Conservation (phyloP, 192 early-diverging fungal species). For the Coemansia sp. region DNA sequence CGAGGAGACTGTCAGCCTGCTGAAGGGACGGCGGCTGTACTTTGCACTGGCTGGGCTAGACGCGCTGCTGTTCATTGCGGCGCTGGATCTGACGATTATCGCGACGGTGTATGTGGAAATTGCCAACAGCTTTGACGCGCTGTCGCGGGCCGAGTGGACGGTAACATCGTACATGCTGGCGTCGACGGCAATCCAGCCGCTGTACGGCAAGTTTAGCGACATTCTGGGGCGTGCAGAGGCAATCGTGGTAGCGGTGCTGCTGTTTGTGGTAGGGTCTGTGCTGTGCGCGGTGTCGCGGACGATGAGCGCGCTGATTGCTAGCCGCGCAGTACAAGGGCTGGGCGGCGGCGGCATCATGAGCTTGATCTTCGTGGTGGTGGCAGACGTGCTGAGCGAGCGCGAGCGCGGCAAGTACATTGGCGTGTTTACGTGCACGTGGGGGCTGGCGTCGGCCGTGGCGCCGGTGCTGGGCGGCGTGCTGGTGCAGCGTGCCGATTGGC, state of each 20-base stretch:
- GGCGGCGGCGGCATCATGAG: conserved; percentile 77
- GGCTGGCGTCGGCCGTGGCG: conserved; percentile 71
- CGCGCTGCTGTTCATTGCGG: conserved; percentile 68
- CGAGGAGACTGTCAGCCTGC: background rate
- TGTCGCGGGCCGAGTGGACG: conserved; percentile 76
- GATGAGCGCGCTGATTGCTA: conserved; percentile 66
- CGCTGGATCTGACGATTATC: conserved; percentile 83
- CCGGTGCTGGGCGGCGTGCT: conserved; percentile 85
- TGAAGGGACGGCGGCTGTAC: conserved; percentile 23
- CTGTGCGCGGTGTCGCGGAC: conserved; percentile 74
- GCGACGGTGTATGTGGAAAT: conserved; percentile 74
- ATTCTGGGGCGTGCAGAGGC: conserved; percentile 84
- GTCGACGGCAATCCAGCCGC: conserved; percentile 59
- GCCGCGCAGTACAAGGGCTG: conserved; percentile 75
- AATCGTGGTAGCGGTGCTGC: conserved; percentile 66
- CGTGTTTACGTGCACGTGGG: conserved; percentile 76
- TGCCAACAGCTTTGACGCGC: conserved; percentile 66
- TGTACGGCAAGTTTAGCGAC: conserved; percentile 81
- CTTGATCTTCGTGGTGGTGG: conserved; percentile 74
- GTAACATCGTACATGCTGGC: conserved; percentile 70
- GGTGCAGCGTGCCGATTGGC: conserved; percentile 63
- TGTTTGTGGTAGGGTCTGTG: conserved; percentile 78
- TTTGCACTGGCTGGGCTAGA: conserved; percentile 53
- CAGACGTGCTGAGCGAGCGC: conserved; percentile 79
- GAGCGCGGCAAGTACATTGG: conserved; percentile 86